These are phyloP conservation scores for Erythrobasidium yunnanense DNA, from an alignment of 768 basidiomycete genomes.

Conservation along the genomic window DNA sequence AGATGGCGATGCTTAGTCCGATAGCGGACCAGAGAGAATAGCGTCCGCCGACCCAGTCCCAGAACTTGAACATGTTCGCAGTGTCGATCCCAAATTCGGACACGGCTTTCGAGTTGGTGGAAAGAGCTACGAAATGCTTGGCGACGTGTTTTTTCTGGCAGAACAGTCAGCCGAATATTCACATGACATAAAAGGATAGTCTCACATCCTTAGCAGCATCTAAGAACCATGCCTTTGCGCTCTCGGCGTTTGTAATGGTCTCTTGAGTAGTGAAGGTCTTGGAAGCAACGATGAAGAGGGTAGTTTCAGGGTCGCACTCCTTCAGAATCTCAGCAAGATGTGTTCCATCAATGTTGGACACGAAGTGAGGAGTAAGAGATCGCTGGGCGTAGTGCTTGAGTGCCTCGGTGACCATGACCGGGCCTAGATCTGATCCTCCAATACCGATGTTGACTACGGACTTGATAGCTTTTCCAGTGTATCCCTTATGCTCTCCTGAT, in stretches of 20 bases:
- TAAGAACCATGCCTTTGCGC: conserved; percentile 90
- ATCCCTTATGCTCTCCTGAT: conserved; percentile 85
- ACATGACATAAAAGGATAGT: background rate
- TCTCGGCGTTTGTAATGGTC: conserved; percentile 96
- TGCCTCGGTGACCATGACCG: conserved; percentile 98
- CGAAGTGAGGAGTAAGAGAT: conserved; percentile 74
- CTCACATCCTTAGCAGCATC: conserved; percentile 57
- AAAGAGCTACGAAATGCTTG: conserved; percentile 97
- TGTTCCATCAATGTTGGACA: conserved; percentile 96
- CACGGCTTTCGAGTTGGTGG: conserved; percentile 89
- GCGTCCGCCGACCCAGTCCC: conserved; percentile 99
- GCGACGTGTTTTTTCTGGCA: conserved; percentile 71
- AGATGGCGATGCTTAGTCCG: conserved; percentile 83
- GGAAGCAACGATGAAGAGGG: conserved; percentile 93
- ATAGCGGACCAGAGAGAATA: conserved; percentile 99
- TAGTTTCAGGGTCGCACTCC: conserved; percentile 74
- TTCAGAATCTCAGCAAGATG: conserved; percentile 82
- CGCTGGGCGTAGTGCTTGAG: conserved; percentile 85
- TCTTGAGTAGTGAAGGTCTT: conserved; percentile 99
- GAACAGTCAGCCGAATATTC: background rate
- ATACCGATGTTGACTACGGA: conserved; percentile 98
- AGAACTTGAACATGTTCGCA: conserved; percentile 98
- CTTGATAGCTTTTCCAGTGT: conserved; percentile 87
- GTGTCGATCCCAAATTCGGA: conserved; percentile 81
- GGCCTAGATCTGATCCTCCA: conserved; percentile 93